Evolutionary conservation across 148 eudicot species (phyloP).

Genomic region (Heliamphora exappendiculata): DNA sequence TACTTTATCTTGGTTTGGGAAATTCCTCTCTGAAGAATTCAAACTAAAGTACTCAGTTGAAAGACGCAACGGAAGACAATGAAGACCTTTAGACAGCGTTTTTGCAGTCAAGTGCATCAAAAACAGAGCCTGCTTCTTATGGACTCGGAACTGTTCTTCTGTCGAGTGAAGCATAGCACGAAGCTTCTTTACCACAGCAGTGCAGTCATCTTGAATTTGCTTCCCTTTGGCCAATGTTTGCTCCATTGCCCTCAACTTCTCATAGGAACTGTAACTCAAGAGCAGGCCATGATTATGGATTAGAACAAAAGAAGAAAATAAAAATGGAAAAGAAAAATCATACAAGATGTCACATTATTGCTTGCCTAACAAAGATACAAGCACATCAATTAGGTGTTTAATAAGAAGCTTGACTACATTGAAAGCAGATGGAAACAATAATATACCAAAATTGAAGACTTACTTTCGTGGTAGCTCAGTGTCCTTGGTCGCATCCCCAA

Average conservation of each 20-base stretch:
- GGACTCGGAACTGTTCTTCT: constrained; percentile 90
- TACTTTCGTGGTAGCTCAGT: constrained; percentile 73
- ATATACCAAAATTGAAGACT: constrained; percentile 15
- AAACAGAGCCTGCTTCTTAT: constrained; percentile 78
- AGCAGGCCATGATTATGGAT: background rate
- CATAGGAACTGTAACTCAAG: constrained; percentile 48
- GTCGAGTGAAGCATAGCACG: constrained; percentile 94
- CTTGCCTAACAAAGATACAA: background rate
- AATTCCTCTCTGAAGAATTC: constrained; percentile 55
- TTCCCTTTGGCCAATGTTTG: constrained; percentile 74
- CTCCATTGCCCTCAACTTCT: constrained; percentile 81
- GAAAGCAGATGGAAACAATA: background rate
- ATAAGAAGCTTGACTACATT: background rate
- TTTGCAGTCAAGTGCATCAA: constrained; percentile 89
- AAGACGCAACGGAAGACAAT: constrained; percentile 92
- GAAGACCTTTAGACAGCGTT: constrained; percentile 94
- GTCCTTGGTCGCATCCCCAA: constrained; percentile 78
- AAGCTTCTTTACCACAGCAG: constrained; percentile 77
- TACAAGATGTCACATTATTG: background rate
- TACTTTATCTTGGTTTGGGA: constrained; percentile 59
- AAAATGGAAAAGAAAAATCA: background rate
- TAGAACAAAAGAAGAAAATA: background rate
- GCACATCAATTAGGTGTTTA: background rate
- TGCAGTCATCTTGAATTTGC: constrained; percentile 90
- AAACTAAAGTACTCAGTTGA: constrained; percentile 68